Percentiles rank a stretch among this genome's conserved stretches.
These are phyloP conservation scores for Metschnikowia continentalis DNA, from an alignment of 805 yeast species.

Conservation along the genomic window DNA sequence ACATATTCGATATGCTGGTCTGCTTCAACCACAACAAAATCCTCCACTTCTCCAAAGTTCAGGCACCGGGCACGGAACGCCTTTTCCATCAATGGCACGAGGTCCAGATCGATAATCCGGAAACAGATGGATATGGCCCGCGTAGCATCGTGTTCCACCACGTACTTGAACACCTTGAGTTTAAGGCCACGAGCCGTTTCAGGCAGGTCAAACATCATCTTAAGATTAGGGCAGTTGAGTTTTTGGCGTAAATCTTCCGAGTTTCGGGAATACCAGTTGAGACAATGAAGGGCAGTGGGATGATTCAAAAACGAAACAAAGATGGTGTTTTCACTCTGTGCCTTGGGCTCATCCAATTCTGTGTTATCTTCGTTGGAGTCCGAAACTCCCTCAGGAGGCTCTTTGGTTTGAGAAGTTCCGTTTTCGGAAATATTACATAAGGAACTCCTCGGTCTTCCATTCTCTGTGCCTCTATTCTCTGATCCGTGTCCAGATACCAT, in stretches of 20 bases:
- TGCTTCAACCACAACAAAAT: conserved; percentile 16
- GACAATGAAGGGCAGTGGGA: conserved; percentile 30
- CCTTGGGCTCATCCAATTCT: too few species aligned
- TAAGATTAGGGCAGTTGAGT: neutral
- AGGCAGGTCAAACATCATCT: neutral
- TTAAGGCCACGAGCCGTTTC: conserved; percentile 22
- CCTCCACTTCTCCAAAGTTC: conserved; percentile 41
- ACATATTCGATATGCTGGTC: conserved; percentile 12
- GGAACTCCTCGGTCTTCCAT: too few species aligned
- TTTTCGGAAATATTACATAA: too few species aligned
- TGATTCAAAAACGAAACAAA: conserved; percentile 27
- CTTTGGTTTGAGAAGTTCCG: too few species aligned
- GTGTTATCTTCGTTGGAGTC: neutral
- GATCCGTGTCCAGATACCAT: conserved; percentile 19
- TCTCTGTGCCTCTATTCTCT: too few species aligned
- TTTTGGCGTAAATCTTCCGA: conserved; percentile 17
- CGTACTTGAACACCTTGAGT: conserved; percentile 38
- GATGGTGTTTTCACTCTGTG: neutral
- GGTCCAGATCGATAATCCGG: conserved; percentile 9
- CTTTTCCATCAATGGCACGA: conserved; percentile 15
- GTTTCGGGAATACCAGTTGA: conserved; percentile 29
- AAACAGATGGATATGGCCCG: conserved; percentile 25
- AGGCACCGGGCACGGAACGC: conserved; percentile 28
- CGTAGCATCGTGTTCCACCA: conserved; percentile 37
- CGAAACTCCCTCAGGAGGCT: too few species aligned